phyloP scores from a whole-genome alignment of 2,329 filamentous ascomycete genomes.

The Aaosphaeria pasadenensis region DNA sequence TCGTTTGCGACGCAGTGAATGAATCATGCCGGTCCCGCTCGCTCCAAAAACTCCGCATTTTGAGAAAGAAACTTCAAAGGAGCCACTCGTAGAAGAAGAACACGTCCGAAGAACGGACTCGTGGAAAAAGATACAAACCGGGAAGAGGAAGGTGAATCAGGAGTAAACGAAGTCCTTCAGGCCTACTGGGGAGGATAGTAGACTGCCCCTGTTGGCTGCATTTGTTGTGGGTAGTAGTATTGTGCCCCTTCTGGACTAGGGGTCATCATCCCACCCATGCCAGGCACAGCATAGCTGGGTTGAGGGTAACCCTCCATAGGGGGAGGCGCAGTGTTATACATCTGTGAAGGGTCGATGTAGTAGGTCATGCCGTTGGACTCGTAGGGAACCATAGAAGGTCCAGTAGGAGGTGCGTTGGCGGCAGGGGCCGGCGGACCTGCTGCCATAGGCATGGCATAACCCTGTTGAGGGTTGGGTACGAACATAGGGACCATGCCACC shows the following conservation, averaged over 20 bases:
- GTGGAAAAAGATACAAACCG: not conserved
- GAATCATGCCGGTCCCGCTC: too few relatives aligned
- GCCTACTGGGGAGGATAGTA: constrained; percentile 57
- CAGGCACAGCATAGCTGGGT: constrained; percentile 54
- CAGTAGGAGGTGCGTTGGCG: constrained; percentile 32
- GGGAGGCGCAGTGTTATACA: constrained; percentile 46
- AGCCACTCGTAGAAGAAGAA: not conserved
- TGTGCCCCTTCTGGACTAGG: constrained; percentile 49
- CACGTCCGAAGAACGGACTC: constrained; percentile 1
- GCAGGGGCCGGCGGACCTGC: constrained; percentile 26
- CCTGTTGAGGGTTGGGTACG: constrained; percentile 54
- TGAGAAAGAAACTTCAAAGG: too few relatives aligned
- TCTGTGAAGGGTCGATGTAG: constrained; percentile 80
- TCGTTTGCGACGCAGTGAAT: too few relatives aligned
- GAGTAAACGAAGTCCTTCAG: not conserved
- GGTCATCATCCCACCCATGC: constrained; percentile 79
- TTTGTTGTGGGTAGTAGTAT: constrained; percentile 58
- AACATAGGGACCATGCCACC: constrained; percentile 54
- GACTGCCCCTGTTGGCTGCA: constrained; percentile 34
- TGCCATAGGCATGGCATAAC: constrained; percentile 40
- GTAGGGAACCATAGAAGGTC: constrained; percentile 66
- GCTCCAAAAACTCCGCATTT: too few relatives aligned
- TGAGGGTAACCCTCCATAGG: constrained; percentile 44
- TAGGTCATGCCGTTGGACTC: constrained; percentile 96
- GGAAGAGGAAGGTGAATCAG: too few relatives aligned